Evolutionary conservation across 2,329 filamentous ascomycete genomes (phyloP).

Genomic region (Monosporascus sp.): DNA sequence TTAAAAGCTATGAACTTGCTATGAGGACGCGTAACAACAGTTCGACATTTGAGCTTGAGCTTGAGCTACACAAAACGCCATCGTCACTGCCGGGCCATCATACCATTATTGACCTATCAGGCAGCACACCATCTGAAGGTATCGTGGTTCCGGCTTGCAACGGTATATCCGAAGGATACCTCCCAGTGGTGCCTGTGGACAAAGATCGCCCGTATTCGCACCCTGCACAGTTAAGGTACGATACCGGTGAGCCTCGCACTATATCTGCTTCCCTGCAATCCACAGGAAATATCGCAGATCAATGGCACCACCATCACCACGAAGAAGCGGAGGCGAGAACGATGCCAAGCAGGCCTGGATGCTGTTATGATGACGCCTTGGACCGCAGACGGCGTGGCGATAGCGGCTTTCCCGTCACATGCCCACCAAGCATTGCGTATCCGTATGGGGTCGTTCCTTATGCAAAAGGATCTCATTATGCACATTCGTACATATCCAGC

Average conservation of each 20-base stretch:
- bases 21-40: neutral
- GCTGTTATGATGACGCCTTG: neutral
- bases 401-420: neutral
- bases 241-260: too few relatives aligned
- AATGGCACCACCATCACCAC: neutral
- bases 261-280: too few relatives aligned
- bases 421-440: neutral
- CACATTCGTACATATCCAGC: too few relatives aligned
- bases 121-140: too few relatives aligned
- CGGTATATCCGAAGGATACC: too few relatives aligned
- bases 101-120: too few relatives aligned
- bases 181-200: too few relatives aligned
- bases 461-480: too few relatives aligned
- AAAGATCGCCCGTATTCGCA: too few relatives aligned
- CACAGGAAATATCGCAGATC: neutral
- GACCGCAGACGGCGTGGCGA: neutral
- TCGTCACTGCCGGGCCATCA: neutral
- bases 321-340: neutral
- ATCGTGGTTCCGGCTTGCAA: too few relatives aligned
- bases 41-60: neutral
- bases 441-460: too few relatives aligned
- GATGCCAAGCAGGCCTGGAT: neutral
- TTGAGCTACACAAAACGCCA: neutral
- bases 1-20: neutral
- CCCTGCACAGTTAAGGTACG: too few relatives aligned